These are phyloP conservation scores for Areca catechu DNA, from an alignment of 176 grass and related monocot genomes.

Conservation along the genomic window DNA sequence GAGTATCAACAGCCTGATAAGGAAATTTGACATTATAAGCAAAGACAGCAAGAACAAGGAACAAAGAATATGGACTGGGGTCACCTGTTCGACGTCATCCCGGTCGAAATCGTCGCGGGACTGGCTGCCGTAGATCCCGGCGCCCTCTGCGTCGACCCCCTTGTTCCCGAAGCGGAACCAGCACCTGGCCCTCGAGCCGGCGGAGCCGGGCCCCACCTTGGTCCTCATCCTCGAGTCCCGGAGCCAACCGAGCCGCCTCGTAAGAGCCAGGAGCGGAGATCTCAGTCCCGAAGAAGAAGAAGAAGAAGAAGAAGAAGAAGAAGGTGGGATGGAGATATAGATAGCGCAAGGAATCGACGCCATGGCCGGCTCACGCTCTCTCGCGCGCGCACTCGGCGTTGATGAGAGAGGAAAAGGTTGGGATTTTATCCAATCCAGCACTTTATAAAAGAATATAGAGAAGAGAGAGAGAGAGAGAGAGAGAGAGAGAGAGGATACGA, in stretches of 20 bases:
- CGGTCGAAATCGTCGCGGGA: slow-evolving; percentile 5
- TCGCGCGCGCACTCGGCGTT: too few relatives aligned
- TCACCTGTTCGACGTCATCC: slow-evolving; percentile 13
- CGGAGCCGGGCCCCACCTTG: background rate
- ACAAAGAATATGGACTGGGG: too few relatives aligned
- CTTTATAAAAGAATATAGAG: too few relatives aligned
- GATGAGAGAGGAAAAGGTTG: too few relatives aligned
- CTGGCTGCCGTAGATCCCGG: slow-evolving; percentile 10
- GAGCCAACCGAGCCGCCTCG: background rate
- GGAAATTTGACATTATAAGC: too few relatives aligned
- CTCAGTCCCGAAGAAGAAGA: background rate
- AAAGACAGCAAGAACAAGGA: too few relatives aligned
- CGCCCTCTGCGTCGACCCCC: slow-evolving; percentile 12
- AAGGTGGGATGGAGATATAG: background rate
- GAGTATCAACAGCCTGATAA: too few relatives aligned
- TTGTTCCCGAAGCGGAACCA: slow-evolving; percentile 10
- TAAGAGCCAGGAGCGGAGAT: slow-evolving; percentile 1
- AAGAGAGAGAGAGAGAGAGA: too few relatives aligned
- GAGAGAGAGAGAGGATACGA: too few relatives aligned
- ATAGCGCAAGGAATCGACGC: slow-evolving; percentile 14
- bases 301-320: slow-evolving; percentile 1
- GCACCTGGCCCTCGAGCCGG: background rate
- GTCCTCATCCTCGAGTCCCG: background rate
- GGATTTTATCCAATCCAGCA: too few relatives aligned
- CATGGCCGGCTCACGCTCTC: background rate